These are phyloP conservation scores for Gnomoniopsis smithogilvyi DNA, from an alignment of 2,329 filamentous ascomycete species.

Conservation along the genomic window DNA sequence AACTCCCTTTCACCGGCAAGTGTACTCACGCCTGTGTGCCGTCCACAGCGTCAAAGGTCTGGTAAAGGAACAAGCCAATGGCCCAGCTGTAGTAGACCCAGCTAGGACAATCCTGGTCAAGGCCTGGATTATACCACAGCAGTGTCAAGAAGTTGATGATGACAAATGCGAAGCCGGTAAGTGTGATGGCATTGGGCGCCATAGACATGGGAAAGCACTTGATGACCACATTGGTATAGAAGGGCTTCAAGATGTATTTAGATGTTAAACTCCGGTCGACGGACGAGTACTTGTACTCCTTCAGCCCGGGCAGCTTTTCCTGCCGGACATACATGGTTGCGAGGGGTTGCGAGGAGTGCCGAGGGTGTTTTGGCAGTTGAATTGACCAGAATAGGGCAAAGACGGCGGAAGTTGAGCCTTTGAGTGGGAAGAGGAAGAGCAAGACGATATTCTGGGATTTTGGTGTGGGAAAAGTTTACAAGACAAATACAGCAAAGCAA, in stretches of 20 bases:
- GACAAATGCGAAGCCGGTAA: constrained; percentile 87
- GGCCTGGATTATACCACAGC: constrained; percentile 91
- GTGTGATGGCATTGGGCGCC: constrained; percentile 85
- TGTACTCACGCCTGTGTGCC: constrained; percentile 79
- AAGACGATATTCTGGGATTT: neutral
- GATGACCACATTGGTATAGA: constrained; percentile 94
- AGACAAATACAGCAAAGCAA: neutral
- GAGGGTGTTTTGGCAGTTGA: neutral
- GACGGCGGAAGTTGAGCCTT: neutral
- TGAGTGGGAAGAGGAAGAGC: neutral
- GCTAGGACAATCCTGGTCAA: constrained; percentile 87
- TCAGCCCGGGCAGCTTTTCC: constrained; percentile 81
- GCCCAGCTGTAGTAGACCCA: constrained; percentile 98
- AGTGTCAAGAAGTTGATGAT: constrained; percentile 85
- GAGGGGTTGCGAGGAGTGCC: too few species aligned
- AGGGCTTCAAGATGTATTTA: constrained; percentile 93
- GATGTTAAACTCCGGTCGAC: constrained; percentile 90
- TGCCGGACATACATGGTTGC: constrained; percentile 86
- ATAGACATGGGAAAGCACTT: constrained; percentile 93
- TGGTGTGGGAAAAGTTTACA: too few species aligned
- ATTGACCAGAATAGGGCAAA: neutral
- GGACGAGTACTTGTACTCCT: constrained; percentile 91
- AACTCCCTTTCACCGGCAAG: neutral
- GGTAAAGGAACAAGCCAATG: constrained; percentile 86
- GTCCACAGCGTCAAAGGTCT: constrained; percentile 97